Evolutionary conservation across 108 stramenopile species (phyloP), one percentile per base, ranked within the genome.

Genomic region (Cyclotella cryptica): DNA sequence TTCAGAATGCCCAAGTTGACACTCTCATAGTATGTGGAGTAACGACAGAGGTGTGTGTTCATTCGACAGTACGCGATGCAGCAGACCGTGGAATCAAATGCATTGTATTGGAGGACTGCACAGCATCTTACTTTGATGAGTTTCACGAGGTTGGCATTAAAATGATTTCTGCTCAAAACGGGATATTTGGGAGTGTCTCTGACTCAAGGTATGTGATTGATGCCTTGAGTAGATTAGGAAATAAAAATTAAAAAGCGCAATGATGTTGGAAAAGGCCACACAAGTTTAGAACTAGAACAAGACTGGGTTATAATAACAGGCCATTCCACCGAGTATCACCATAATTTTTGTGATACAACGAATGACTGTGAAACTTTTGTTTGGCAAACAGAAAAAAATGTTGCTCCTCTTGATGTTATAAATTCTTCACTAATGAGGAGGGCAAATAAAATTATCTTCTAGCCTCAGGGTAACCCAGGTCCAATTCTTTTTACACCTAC

Each of bases 41-140:
- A 13, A 93, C 92, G 1, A 90, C 92, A 3, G 92, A 91, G 67
- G 87, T 93, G 17, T 91, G 93, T 65, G 90, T 93, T 19, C 89
- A 93, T 61, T 86, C 88, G 24, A 93, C 93, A 2, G 81, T 90
- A 22, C 81, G 90, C 10, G 93, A 93, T 64, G 93, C 89, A 39
- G 90, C 86, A 46, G 93, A 93, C 77, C 74, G 90, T 8, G 90
- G 90, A 3, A 83, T 79, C 61, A 68, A 79, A 51, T 90, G 89
- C 74, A 72, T 93, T 44, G 83, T 84, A 6, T 71, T 90, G 11
- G 62, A 74, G 17, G 93, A 93, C 69, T 87, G 87, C 30, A 86
- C 84, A 58, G 89, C 86, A 41, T 91, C 90, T 14, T 93, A 88
- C 78, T 81, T 87, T 80, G 84, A 85, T 22, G 81, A 90, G 29